Percentiles rank a stretch among this genome's conserved stretches.
Conservation (phyloP, 306 rosid species). For the Lupinus albus region DNA sequence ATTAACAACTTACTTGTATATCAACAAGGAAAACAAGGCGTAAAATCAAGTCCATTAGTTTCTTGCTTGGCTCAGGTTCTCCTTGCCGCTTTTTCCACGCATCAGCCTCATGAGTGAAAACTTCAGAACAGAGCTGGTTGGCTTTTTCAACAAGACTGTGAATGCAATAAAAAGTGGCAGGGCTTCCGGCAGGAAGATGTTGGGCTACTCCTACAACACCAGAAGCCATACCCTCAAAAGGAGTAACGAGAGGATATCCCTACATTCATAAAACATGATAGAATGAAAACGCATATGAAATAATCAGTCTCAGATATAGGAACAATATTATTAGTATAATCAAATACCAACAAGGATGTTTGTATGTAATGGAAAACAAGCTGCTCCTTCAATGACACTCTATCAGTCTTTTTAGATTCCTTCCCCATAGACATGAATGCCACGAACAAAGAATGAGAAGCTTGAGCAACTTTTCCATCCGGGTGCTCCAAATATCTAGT, state of each 20-base stretch:
- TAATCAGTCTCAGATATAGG: slow-evolving; percentile 26
- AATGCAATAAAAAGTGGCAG: slow-evolving; percentile 76
- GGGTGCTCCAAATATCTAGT: slow-evolving; percentile 90
- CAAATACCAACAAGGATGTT: slow-evolving; percentile 74
- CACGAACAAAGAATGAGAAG: slow-evolving; percentile 78
- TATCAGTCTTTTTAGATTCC: slow-evolving; percentile 56
- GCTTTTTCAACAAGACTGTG: slow-evolving; percentile 72
- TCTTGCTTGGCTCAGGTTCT: slow-evolving; percentile 83
- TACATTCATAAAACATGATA: slow-evolving; percentile 45
- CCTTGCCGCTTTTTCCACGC: slow-evolving; percentile 79
- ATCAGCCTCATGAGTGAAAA: slow-evolving; percentile 53
- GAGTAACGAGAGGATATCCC: slow-evolving; percentile 88
- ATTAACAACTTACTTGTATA: slow-evolving; percentile 63
- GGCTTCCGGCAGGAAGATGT: slow-evolving; percentile 93
- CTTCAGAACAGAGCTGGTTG: slow-evolving; percentile 56
- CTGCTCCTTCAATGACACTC: slow-evolving; percentile 72
- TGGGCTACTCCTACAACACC: slow-evolving; percentile 78
- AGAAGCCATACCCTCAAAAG: slow-evolving; percentile 94
- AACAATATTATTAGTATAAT: slow-evolving; percentile 21
- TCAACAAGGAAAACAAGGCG: slow-evolving; percentile 78
- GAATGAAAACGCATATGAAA: slow-evolving; percentile 16
- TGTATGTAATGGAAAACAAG: slow-evolving; percentile 82
- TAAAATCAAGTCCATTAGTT: slow-evolving; percentile 74
- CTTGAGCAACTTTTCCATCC: slow-evolving; percentile 74
- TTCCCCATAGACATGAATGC: slow-evolving; percentile 70